These are phyloP conservation scores for Prunus mira DNA, from an alignment of 306 rosid species.

Conservation along the genomic window DNA sequence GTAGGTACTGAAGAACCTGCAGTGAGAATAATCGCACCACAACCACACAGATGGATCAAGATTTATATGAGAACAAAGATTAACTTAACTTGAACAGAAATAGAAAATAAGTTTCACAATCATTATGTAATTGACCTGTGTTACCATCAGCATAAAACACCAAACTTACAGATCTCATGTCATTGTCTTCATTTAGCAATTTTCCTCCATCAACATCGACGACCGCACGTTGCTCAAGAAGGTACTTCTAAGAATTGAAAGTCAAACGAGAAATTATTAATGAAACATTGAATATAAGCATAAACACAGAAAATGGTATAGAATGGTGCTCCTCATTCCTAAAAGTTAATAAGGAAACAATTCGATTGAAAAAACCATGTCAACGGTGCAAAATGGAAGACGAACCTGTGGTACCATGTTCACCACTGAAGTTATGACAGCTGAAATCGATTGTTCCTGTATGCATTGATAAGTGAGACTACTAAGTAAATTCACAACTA, in stretches of 20 bases:
- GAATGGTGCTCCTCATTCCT: background rate
- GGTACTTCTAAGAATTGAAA: slow-evolving; percentile 58
- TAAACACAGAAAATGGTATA: background rate
- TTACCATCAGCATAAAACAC: slow-evolving; percentile 13
- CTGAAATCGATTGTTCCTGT: slow-evolving; percentile 89
- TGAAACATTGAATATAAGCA: background rate
- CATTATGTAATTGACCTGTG: background rate
- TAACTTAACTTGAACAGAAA: slow-evolving; percentile 2
- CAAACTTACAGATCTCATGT: slow-evolving; percentile 84
- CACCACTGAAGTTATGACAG: slow-evolving; percentile 66
- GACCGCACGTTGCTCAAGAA: slow-evolving; percentile 80
- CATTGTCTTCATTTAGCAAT: slow-evolving; percentile 81
- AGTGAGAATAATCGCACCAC: slow-evolving; percentile 19
- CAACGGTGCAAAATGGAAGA: slow-evolving; percentile 4
- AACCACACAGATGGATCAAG: slow-evolving; percentile 17
- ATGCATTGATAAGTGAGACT: slow-evolving; percentile 26
- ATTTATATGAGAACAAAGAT: background rate
- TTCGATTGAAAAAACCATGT: background rate
- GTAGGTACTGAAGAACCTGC: slow-evolving; percentile 84
- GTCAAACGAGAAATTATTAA: background rate
- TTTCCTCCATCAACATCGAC: slow-evolving; percentile 81
- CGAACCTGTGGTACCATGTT: slow-evolving; percentile 96
- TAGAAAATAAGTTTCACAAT: background rate
- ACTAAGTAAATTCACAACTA: background rate
- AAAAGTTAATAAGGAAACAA: background rate